Evolutionary conservation across 1,284 basidiomycete genomes (phyloP), one percentile per base, ranked within the genome.

Genomic region (Ganoderma sp.): DNA sequence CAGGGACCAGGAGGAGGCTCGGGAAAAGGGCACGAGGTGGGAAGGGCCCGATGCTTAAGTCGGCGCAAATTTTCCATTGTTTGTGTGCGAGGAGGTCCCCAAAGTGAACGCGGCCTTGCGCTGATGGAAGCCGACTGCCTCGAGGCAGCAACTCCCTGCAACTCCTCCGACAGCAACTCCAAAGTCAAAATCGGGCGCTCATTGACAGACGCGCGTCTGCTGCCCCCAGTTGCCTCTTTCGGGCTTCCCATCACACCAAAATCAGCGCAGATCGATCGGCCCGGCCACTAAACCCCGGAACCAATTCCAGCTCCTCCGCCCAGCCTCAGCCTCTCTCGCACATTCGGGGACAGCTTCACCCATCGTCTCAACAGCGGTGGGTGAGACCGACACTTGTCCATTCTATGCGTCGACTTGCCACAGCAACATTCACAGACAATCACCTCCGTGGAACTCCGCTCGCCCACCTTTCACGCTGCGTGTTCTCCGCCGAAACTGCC

Each of bases 41-140:
- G 52, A 54, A 22, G 42, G 39, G 52, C 34, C 54, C 41, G 65
- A 25, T 43, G 61, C 67, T 70, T 69, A 66, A 67, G 63, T 42
- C 61, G 58, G 60, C 64, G 22, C 68, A 71, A 69, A 71, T 69
- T 73, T 73, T 73, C 69, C 69, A 69, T 73, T 73, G 71, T 73
- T 73, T 73, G 71, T 71, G 61, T 67, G 62, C 69, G 67, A 67
- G 61, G 25, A n/a, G 67, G 66, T 52, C 63, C 66, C 67, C 71
- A 72, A 72, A 72, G 68, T 63, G 63, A 67, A 69, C 60, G 22
- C 22, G 58, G 15, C 22, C 19, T 62, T 48, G 63, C 62, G 25
- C 48, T 68, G 67, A 65, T 68, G 68, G 68, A 63, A 58, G 62
- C 65, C 50, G 64, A 63, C 60, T 66, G 68, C 67, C 71, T 69